Evolutionary conservation across 345 rosid genomes (phyloP), one percentile per base, ranked within the genome.

Genomic region (Linum lewisii): DNA sequence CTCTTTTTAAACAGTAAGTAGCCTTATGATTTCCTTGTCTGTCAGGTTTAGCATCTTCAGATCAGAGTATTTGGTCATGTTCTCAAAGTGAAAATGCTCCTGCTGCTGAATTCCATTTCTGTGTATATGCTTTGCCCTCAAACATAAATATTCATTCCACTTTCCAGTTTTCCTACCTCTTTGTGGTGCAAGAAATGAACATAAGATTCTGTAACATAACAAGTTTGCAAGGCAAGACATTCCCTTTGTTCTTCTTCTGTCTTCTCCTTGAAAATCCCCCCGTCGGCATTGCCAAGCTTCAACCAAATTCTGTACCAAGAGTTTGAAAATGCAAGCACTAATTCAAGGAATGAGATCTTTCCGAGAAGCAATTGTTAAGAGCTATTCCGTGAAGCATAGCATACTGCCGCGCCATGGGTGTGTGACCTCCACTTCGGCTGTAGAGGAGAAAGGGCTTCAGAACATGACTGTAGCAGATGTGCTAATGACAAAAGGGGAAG

Each of bases 391-490:
- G 11, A 60, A 67, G 54, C 67, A 51, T 22, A 60, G 61, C 23
- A 51, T 70, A 53, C 54, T 72, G 29, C 64, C 83, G 5, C 66
- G 76, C 32, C 68, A 66, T 11, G 74, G 76, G 22, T 63, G 77
- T 18, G 52, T 61, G 18, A 51, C 72, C 19, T 74, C 79, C 34
- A 54, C 79, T 7, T 54, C 71, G 10, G 57, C 69, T 1, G 52
- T 68, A 22, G 82, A 57, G 36, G 87, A 84, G 75, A 88, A 76
- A 63, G 98, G 90, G 25, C 69, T 86, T 24, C 87, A 88, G 60
- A 91, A 88, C 75, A 22, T 81, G 61, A 86, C 88, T 22, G 98
- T 86, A 22, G 82, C 87, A 19, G 96, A 88, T 58, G 82, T 88
- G 37, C 76, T 92, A 23, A 64, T 62, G 73, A 84, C 81, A 4